Evolutionary conservation across 352 stramenopile species (phyloP), one percentile per base, ranked within the genome.

Genomic region (Phytophthora kernoviae): DNA sequence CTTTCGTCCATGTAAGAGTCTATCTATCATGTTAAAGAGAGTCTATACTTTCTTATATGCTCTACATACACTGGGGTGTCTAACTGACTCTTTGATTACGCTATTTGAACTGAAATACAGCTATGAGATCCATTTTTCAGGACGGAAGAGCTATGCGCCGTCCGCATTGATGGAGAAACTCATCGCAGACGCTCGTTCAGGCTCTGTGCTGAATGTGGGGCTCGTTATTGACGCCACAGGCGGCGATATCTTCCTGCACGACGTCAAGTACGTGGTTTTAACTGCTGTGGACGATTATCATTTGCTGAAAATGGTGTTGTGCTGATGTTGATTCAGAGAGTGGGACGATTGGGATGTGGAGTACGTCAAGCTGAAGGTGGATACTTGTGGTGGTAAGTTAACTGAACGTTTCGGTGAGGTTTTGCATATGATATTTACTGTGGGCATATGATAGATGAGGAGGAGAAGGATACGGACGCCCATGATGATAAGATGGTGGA

Each of bases 321-420:
- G 12, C 6, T 10, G n/a, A n/a, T n/a, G n/a, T 58, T 41, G 42
- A 5, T 52, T 21, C 47, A 95, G 87, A 49, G 87, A 96, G 65
- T 96, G 87, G 87, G 78, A 93, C 21, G 87, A 96, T 53, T 96
- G 87, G 87, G 87, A 96, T 43, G 87, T 96, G 1, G 64, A 90
- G 36, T 96, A 88, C 48, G 70, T 88, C 30, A 94, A 96, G 57
- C 70, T 96, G 33, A 59, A 46, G 2, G 58, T 78, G 6, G 54
- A 66, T 24, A 67, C 68, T 59, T 15, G 18, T 11, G 26, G 12
- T 8, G 21, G 8, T 10, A 42, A 21, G 18, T 37, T 58, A 7
- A 71, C n/a, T 18, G 11, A 30, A 33, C 34, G 21, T 14, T 57
- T 30, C 6, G 6, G 24, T 6, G 3, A 6, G 24, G 24, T 30